Percentiles rank a stretch among this genome's conserved stretches.
phyloP scores from a whole-genome alignment of 73 alveolate genomes.

The Tetrahymena elliotti region DNA sequence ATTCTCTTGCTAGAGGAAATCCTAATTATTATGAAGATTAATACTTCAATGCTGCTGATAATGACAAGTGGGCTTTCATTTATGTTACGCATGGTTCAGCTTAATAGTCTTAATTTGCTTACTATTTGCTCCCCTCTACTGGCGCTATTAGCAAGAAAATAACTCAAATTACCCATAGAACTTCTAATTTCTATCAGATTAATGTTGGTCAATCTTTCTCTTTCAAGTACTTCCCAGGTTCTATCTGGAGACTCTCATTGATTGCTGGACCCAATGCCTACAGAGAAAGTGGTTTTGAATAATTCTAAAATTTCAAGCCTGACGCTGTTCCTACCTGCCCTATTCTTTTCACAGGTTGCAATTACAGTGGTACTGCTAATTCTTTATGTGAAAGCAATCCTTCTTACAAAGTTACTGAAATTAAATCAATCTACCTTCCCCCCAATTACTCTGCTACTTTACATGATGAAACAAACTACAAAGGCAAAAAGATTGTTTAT shows the following conservation, averaged over 20 bases:
- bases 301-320: neutral
- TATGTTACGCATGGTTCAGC: neutral
- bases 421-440: neutral
- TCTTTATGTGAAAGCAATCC: neutral
- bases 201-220: neutral
- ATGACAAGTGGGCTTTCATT: neutral
- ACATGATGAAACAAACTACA: neutral
- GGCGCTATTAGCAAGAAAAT: neutral
- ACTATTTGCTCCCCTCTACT: neutral
- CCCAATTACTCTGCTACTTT: neutral
- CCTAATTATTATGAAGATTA: neutral
- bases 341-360: neutral
- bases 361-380: neutral
- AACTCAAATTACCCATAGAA: neutral
- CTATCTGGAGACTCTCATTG: neutral
- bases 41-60: neutral
- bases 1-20: neutral
- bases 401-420: neutral
- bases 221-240: neutral
- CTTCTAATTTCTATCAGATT: neutral
- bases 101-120: neutral
- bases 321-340: neutral
- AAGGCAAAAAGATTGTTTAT: neutral
- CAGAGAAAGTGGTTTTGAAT: neutral
- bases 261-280: neutral